Evolutionary conservation across 441 rosid species (phyloP).

Genomic region (Arabidopsis lyrata): DNA sequence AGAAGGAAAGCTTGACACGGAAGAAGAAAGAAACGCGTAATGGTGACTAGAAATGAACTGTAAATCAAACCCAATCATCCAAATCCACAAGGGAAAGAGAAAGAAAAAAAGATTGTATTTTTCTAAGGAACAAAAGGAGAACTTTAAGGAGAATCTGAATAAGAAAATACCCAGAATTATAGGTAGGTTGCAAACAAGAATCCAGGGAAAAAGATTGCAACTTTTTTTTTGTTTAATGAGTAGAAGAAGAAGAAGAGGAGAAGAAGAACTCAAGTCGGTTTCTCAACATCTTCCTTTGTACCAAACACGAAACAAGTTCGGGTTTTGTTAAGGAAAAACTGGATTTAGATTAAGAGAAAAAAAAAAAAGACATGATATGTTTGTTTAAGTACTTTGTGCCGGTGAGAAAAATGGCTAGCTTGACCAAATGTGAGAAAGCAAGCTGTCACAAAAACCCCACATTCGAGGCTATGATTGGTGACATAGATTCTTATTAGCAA

Average conservation of each 20-base stretch:
- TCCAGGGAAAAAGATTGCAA: constrained; percentile 25
- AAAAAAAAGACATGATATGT: constrained; percentile 11
- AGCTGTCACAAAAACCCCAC: constrained; percentile 47
- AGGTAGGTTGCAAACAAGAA: constrained; percentile 23
- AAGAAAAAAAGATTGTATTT: constrained; percentile 7
- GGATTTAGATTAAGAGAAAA: constrained; percentile 5
- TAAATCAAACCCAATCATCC: constrained; percentile 48
- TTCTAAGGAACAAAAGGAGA: constrained; percentile 25
- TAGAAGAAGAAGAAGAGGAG: constrained; percentile 18
- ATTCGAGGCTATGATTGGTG: constrained; percentile 31
- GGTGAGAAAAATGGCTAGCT: constrained; percentile 48
- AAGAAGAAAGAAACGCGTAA: constrained; percentile 63
- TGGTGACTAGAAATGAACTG: constrained; percentile 62
- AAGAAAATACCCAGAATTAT: constrained; percentile 23
- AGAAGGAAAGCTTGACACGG: constrained; percentile 46
- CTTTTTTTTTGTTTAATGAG: not conserved
- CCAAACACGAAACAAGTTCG: constrained; percentile 40
- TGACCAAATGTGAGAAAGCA: constrained; percentile 48
- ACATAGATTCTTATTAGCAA: constrained; percentile 14
- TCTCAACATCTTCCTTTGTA: constrained; percentile 36
- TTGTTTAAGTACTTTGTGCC: constrained; percentile 31
- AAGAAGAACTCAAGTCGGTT: constrained; percentile 48
- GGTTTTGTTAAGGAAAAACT: constrained; percentile 14
- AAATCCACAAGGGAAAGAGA: constrained; percentile 40
- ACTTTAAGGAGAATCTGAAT: constrained; percentile 23